Evolutionary conservation across 129 eudicot genomes (phyloP).

Genomic region (Glebionis coronaria): DNA sequence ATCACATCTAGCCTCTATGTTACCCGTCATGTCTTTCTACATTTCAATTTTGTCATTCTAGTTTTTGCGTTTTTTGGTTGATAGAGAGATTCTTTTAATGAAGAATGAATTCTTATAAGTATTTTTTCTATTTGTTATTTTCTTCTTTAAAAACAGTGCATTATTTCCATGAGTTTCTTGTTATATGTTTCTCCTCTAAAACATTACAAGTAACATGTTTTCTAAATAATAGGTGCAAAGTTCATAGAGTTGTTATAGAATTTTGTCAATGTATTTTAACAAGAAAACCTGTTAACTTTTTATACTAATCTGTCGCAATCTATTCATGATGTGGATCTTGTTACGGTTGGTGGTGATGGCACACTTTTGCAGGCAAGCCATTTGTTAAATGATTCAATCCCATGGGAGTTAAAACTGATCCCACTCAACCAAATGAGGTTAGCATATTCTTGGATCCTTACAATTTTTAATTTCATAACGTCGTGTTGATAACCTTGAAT

Average conservation of each 20-base stretch:
- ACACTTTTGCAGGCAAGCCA: constrained; percentile 88
- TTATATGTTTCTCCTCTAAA: constrained; percentile 4
- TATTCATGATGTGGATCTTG: constrained; percentile 76
- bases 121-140: not conserved
- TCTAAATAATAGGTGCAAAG: constrained; percentile 51
- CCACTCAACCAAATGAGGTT: constrained; percentile 85
- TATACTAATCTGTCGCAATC: constrained; percentile 53
- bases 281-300: constrained; percentile 53
- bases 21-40: not conserved
- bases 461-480: not conserved
- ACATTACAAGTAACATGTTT: constrained; percentile 45
- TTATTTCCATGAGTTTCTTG: constrained; percentile 3
- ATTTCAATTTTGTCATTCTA: not conserved
- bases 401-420: constrained; percentile 93
- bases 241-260: constrained; percentile 69
- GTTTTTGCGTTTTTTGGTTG: constrained; percentile 17
- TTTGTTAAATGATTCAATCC: constrained; percentile 73
- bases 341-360: constrained; percentile 89
- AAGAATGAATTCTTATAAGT: not conserved
- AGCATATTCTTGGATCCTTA: constrained; percentile 2
- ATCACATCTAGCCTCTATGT: not conserved
- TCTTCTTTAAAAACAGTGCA: not conserved
- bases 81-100: constrained; percentile 9
- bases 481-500: not conserved
- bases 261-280: constrained; percentile 63